Evolutionary conservation across 1,284 basidiomycete species (phyloP).

Genomic region (Caloboletus firmus): DNA sequence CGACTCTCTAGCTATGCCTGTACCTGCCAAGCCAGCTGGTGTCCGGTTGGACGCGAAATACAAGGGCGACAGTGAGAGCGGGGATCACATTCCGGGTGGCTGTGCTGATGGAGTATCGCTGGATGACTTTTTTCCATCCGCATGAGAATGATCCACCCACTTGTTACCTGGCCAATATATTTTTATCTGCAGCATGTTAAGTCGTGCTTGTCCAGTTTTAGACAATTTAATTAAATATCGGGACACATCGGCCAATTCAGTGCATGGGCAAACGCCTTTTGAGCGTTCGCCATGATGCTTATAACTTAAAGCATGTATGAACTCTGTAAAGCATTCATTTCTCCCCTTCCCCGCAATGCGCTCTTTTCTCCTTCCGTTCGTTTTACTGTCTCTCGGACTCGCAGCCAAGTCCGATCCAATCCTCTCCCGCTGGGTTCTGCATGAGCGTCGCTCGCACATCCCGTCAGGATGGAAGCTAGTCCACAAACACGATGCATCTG

Average conservation of each 20-base stretch:
- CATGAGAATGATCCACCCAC: too few relatives aligned
- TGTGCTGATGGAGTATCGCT: too few relatives aligned
- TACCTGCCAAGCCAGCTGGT: too few relatives aligned
- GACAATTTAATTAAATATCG: background rate
- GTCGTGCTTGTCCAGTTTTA: too few relatives aligned
- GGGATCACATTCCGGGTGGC: too few relatives aligned
- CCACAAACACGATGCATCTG: constrained; percentile 31
- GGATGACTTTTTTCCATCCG: too few relatives aligned
- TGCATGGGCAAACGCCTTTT: background rate
- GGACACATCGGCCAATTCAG: background rate
- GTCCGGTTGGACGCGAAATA: too few relatives aligned
- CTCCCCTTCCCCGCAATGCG: constrained; percentile 13
- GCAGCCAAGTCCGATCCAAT: constrained; percentile 14
- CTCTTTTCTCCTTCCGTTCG: constrained; percentile 25
- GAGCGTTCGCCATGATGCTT: background rate
- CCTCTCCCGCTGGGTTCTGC: constrained; percentile 20
- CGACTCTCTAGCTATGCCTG: too few relatives aligned
- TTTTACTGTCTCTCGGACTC: constrained; percentile 24
- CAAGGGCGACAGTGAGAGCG: too few relatives aligned
- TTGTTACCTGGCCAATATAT: too few relatives aligned
- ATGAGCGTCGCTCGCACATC: constrained; percentile 36
- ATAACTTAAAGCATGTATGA: background rate
- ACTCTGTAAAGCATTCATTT: background rate
- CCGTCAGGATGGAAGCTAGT: constrained; percentile 39
- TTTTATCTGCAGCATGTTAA: too few relatives aligned